Evolutionary conservation across 1,284 basidiomycete genomes (phyloP).

Genomic region (Cystobasidium sp.): DNA sequence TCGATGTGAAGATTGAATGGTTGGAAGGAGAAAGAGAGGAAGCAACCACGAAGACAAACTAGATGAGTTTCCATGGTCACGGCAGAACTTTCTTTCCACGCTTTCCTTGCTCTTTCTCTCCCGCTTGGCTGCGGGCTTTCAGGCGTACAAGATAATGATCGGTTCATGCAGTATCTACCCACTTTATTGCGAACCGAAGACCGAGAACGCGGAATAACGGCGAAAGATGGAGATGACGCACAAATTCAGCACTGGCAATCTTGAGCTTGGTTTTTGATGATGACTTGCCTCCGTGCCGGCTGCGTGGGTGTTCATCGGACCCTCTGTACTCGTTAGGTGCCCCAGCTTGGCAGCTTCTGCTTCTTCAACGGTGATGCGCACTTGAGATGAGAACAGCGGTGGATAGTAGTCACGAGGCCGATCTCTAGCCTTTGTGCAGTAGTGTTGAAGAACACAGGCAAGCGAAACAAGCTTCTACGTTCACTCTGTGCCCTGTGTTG

Average conservation of each 20-base stretch:
- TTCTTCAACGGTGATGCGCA: too few species aligned
- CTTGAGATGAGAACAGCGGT: too few species aligned
- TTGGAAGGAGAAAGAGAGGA: neutral
- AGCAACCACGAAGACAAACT: neutral
- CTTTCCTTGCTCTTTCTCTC: neutral
- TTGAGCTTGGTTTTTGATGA: neutral
- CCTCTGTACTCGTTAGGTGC: too few species aligned
- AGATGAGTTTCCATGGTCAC: neutral
- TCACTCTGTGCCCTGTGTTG: too few species aligned
- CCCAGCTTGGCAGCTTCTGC: too few species aligned
- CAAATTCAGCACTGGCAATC: neutral
- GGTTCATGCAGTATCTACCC: neutral
- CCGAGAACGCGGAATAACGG: neutral
- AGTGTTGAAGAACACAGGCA: too few species aligned
- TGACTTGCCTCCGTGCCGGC: too few species aligned
- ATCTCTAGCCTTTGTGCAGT: too few species aligned
- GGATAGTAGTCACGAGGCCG: too few species aligned
- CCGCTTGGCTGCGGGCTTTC: conserved; percentile 8
- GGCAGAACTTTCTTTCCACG: conserved; percentile 19
- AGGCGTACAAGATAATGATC: conserved; percentile 2
- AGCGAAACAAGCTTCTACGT: too few species aligned
- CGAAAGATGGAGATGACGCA: neutral
- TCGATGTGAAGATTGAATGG: neutral
- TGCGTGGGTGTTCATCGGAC: too few species aligned
- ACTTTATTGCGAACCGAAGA: neutral